These are phyloP conservation scores for Nakaseomyces kungkrabaensis DNA, from an alignment of 1,139 yeast genomes.

Conservation along the genomic window DNA sequence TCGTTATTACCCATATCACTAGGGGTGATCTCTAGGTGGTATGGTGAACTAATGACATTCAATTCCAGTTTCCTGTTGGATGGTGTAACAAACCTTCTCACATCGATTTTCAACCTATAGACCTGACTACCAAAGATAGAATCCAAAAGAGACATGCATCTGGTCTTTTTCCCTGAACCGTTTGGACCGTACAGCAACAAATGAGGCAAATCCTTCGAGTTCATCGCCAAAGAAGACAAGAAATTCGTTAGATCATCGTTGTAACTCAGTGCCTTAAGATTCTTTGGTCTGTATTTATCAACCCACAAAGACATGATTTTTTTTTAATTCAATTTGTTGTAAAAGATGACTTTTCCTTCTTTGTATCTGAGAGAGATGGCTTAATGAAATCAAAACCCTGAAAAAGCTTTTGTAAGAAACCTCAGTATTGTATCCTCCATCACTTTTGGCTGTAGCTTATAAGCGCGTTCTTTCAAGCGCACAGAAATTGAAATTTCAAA, in stretches of 20 bases:
- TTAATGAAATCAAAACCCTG: too few species aligned
- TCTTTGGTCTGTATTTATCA: conserved; percentile 79
- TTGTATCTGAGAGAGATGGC: too few species aligned
- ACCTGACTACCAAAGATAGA: conserved; percentile 79
- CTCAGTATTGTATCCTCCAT: too few species aligned
- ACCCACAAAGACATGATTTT: conserved; percentile 87
- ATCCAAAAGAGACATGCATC: conserved; percentile 70
- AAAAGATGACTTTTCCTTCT: too few species aligned
- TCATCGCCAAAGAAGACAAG: conserved; percentile 43
- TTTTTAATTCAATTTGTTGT: too few species aligned
- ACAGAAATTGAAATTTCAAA: too few species aligned
- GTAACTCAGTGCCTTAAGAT: conserved; percentile 52
- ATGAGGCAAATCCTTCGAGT: conserved; percentile 72
- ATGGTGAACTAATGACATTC: conserved; percentile 80
- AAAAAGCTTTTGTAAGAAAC: too few species aligned
- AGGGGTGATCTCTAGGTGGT: conserved; percentile 92
- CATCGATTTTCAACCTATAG: conserved; percentile 79
- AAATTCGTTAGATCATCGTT: conserved; percentile 57
- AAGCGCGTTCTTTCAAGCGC: too few species aligned
- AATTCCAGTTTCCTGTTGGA: conserved; percentile 73
- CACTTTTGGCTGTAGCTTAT: too few species aligned
- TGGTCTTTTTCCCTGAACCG: conserved; percentile 94
- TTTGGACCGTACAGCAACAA: conserved; percentile 86
- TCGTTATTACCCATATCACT: conserved; percentile 95
- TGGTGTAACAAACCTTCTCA: conserved; percentile 68